Evolutionary conservation across 78 protist species (phyloP).

Genomic region (Anaeramoeba flamelloides): DNA sequence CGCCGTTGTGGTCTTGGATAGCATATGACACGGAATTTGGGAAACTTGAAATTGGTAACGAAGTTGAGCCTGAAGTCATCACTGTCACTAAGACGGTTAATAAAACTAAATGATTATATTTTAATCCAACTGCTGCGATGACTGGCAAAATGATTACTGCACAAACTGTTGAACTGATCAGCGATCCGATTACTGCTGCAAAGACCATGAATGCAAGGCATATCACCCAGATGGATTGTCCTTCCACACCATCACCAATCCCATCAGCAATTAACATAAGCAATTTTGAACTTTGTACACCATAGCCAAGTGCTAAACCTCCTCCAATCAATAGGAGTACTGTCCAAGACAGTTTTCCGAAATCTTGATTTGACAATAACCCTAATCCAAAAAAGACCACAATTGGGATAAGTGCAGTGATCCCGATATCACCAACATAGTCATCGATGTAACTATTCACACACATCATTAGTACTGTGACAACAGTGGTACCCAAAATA

Average conservation of each 20-base stretch:
- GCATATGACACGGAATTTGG: not conserved
- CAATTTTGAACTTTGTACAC: not conserved
- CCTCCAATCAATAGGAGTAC: not conserved
- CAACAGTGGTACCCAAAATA: not conserved
- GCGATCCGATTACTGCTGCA: not conserved
- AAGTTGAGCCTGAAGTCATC: not conserved
- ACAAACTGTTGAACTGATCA: not conserved
- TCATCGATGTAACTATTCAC: not conserved
- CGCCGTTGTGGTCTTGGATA: not conserved
- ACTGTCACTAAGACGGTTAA: not conserved
- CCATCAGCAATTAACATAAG: not conserved
- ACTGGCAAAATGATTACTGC: not conserved
- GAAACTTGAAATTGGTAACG: not conserved
- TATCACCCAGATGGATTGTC: not conserved
- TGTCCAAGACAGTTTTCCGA: not conserved
- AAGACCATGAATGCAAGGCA: not conserved
- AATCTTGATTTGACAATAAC: not conserved
- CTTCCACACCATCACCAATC: not conserved
- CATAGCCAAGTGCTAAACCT: constrained; percentile 1
- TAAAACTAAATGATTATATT: not conserved
- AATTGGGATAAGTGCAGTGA: not conserved
- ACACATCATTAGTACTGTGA: not conserved
- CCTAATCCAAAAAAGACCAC: not conserved
- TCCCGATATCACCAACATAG: not conserved
- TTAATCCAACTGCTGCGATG: not conserved